Evolutionary conservation across 2,329 filamentous ascomycete species (phyloP).

Genomic region (Metarhizium guizhouense): DNA sequence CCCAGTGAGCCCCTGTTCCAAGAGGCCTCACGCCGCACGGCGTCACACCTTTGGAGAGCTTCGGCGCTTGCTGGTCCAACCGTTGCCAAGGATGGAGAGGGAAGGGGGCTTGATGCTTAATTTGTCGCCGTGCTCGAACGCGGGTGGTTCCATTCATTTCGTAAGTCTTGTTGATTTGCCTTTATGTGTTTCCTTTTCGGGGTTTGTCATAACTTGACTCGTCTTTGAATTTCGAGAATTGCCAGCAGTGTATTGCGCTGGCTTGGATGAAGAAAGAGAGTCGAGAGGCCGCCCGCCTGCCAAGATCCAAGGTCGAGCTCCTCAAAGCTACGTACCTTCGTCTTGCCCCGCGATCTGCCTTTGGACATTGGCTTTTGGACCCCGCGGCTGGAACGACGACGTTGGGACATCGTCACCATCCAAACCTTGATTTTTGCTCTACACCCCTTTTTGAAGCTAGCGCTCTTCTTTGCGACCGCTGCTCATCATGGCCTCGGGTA

Average conservation of each 20-base stretch:
- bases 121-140: neutral
- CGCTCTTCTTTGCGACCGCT: neutral
- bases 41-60: no score
- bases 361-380: neutral
- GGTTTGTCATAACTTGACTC: neutral
- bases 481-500: constrained; percentile 20
- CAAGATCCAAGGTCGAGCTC: neutral
- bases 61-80: neutral
- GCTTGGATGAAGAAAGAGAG: no score
- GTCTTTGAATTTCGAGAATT: no score
- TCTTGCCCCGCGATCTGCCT: neutral
- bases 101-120: neutral
- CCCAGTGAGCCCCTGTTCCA: neutral
- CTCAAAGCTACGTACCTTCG: no score
- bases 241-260: no score
- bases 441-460: constrained; percentile 5
- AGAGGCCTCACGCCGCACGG: no score
- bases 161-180: neutral
- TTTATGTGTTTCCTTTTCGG: neutral
- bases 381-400: neutral
- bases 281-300: neutral
- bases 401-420: constrained; percentile 1
- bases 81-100: neutral
- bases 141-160: neutral
- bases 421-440: constrained; percentile 3